Percentiles rank a stretch among this genome's conserved stretches.
These are phyloP conservation scores for Metarhizium album DNA, from an alignment of 2,329 filamentous ascomycete genomes.

Conservation along the genomic window DNA sequence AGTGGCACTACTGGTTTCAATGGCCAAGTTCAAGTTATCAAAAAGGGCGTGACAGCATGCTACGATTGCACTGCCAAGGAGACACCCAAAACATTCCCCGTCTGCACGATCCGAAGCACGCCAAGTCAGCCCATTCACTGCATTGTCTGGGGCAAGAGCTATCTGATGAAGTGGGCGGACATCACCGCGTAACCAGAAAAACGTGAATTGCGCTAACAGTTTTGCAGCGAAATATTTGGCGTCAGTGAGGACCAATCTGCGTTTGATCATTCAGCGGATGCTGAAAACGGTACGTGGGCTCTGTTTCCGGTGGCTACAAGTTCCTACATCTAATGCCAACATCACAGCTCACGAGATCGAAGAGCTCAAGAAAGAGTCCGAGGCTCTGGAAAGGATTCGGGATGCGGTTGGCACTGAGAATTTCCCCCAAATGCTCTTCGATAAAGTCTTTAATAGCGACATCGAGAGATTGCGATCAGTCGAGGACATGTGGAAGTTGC, in stretches of 20 bases:
- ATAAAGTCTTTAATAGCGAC: conserved; percentile 86
- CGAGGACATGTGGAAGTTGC: conserved; percentile 92
- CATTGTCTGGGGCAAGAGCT: conserved; percentile 98
- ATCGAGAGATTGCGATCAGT: conserved; percentile 73
- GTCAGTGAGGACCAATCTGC: conserved; percentile 76
- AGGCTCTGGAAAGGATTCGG: conserved; percentile 73
- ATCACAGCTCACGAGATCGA: conserved; percentile 62
- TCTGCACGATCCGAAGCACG: conserved; percentile 94
- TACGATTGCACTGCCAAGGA: conserved; percentile 92
- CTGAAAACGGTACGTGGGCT: conserved; percentile 56
- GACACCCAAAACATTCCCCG: conserved; percentile 83
- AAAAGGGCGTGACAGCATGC: conserved; percentile 83
- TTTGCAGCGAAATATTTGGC: conserved; percentile 66
- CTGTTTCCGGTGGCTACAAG: neutral
- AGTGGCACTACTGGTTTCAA: conserved; percentile 97
- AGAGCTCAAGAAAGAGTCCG: conserved; percentile 74
- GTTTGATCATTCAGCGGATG: conserved; percentile 69
- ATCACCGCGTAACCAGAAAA: neutral
- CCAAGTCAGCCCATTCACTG: conserved; percentile 96
- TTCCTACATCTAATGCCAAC: neutral
- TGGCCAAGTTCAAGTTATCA: conserved; percentile 94
- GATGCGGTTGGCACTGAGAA: conserved; percentile 66
- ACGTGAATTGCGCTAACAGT: neutral
- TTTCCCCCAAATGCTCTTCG: conserved; percentile 73
- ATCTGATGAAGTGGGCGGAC: conserved; percentile 58